Evolutionary conservation across 768 basidiomycete genomes (phyloP), one percentile per base, ranked within the genome.

Genomic region (Psilocybe cyanescens): DNA sequence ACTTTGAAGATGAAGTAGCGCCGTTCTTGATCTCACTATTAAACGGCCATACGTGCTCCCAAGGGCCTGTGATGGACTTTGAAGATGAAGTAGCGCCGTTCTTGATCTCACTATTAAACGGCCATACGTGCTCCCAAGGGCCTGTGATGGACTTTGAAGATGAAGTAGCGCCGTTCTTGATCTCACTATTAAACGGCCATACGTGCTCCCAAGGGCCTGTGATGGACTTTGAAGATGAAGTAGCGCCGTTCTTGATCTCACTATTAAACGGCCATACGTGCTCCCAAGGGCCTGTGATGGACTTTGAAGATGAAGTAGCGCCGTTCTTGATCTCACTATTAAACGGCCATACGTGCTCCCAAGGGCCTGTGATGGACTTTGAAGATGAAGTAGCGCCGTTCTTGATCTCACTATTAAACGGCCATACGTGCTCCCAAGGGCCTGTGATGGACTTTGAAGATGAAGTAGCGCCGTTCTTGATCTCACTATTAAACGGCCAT

Each of bases 311-410:
- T n/a, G n/a, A n/a, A n/a, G n/a, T n/a, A n/a, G n/a, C n/a, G n/a
- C n/a, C n/a, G n/a, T n/a, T n/a, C n/a, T n/a, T n/a, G n/a, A n/a
- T n/a, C n/a, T n/a, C n/a, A n/a, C n/a, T n/a, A n/a, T n/a, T n/a
- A n/a, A n/a, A n/a, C n/a, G n/a, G n/a, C 17, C 35, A 79, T 33
- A 75, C 71, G 60, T 74, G 67, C 7, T 41, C 52, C 67, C 70
- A 67, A 33, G 65, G 44, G 17, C 30, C 29, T 17, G 17, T 35
- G 7, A 14, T 14, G 19, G 19, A 19, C 19, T 1, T 19, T 30
- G 49, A 51, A 31, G 59, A n/a, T 37, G 29, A 60, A 8, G 30
- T 28, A 8, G 12, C 28, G 17, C 16, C 9, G 19, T n/a, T 24
- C 28, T 37, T 9, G 17, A 28, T n/a, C 16, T 28, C 55, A 33